Evolutionary conservation across 2,329 filamentous ascomycete genomes (phyloP).

Genomic region (Verticillium klebahnii): DNA sequence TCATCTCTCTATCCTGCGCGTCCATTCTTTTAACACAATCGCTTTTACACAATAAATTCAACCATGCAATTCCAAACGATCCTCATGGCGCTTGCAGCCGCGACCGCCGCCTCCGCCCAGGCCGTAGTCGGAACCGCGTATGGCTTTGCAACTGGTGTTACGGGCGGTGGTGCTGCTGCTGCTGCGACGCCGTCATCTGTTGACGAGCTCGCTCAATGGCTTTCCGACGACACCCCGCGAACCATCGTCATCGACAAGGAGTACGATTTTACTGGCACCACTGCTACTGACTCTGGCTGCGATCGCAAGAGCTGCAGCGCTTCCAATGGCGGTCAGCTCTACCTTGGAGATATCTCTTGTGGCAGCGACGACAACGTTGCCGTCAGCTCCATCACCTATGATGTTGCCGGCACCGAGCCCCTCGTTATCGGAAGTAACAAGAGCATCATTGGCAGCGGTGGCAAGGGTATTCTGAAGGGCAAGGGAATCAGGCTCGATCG

Average conservation of each 20-base stretch:
- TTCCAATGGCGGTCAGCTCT: constrained; percentile 19
- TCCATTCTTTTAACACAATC: neutral
- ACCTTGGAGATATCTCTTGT: constrained; percentile 7
- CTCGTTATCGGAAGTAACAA: constrained; percentile 22
- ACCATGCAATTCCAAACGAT: constrained; percentile 30
- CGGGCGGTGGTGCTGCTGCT: constrained; percentile 44
- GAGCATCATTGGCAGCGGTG: constrained; percentile 18
- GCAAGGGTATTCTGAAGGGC: constrained; percentile 23
- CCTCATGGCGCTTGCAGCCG: constrained; percentile 11
- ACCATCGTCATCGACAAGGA: constrained; percentile 20
- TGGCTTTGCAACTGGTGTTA: constrained; percentile 33
- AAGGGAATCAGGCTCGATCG: constrained; percentile 38
- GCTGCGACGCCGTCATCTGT: constrained; percentile 36
- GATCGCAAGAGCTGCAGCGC: constrained; percentile 16
- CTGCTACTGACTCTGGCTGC: constrained; percentile 17
- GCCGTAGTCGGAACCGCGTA: constrained; percentile 21
- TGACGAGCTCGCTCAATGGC: constrained; percentile 33
- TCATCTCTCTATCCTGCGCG: neutral
- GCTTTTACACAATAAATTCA: neutral
- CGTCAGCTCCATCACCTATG: constrained; percentile 21
- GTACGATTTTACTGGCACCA: constrained; percentile 20
- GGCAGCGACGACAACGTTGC: constrained; percentile 14
- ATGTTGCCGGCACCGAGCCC: constrained; percentile 16
- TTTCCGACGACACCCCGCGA: constrained; percentile 20
- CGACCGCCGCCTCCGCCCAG: constrained; percentile 18